phyloP scores from a whole-genome alignment of 805 yeast species.

The Zygotorulaspora florentina region DNA sequence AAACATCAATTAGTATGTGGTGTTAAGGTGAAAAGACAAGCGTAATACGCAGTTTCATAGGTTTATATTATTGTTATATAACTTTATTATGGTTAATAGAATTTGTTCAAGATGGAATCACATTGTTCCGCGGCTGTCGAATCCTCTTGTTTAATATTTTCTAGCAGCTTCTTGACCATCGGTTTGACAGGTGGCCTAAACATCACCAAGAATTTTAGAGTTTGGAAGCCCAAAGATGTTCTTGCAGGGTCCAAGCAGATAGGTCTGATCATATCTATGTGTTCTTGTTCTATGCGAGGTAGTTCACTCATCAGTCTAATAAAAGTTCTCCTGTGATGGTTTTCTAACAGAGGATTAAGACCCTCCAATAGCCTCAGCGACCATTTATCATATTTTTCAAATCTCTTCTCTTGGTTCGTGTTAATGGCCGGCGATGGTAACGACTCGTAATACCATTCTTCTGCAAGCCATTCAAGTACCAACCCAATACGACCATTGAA shows the following conservation, averaged over 20 bases:
- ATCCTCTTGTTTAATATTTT: constrained; percentile 25
- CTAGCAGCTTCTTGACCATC: constrained; percentile 30
- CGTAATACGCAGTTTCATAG: neutral
- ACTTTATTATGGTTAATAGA: constrained; percentile 2
- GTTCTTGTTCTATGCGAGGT: constrained; percentile 63
- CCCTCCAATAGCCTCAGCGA: constrained; percentile 68
- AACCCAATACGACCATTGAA: constrained; percentile 68
- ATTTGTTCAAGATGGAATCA: constrained; percentile 27
- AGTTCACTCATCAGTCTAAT: constrained; percentile 82
- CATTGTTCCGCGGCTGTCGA: constrained; percentile 25
- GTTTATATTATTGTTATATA: too few relatives aligned
- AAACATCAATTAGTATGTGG: constrained; percentile 1
- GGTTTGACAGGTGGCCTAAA: constrained; percentile 79
- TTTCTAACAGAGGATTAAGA: constrained; percentile 78
- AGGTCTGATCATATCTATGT: constrained; percentile 63
- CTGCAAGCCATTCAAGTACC: constrained; percentile 88
- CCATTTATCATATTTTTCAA: constrained; percentile 61
- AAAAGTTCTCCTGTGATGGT: constrained; percentile 72
- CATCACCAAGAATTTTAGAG: constrained; percentile 79
- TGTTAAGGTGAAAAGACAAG: constrained; percentile 8
- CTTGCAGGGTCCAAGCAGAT: constrained; percentile 84
- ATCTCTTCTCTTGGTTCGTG: constrained; percentile 11
- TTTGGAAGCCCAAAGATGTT: constrained; percentile 71
- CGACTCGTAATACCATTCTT: constrained; percentile 79
- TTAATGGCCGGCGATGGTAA: constrained; percentile 1